phyloP scores from a whole-genome alignment of 345 rosid genomes.

The Iberis pinnata region DNA sequence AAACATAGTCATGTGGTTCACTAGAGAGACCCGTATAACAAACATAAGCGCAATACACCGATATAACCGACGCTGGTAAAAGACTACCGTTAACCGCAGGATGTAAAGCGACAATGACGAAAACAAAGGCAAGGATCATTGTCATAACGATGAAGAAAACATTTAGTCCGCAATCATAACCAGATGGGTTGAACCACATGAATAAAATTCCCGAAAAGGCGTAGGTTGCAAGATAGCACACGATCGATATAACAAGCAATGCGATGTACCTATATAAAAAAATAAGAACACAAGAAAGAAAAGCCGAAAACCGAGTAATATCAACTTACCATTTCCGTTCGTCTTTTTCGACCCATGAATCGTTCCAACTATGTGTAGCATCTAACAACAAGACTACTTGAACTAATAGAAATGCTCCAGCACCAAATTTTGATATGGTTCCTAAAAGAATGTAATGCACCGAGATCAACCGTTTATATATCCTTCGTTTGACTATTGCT shows the following conservation, averaged over 20 bases:
- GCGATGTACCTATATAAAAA: constrained; percentile 72
- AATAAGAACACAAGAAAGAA: neutral
- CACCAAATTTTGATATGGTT: constrained; percentile 79
- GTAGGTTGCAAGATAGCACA: constrained; percentile 76
- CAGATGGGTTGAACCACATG: constrained; percentile 99
- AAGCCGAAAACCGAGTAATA: neutral
- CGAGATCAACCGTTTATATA: neutral
- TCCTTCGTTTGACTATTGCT: neutral
- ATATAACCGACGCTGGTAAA: constrained; percentile 88
- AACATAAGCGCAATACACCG: constrained; percentile 86
- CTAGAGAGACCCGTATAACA: constrained; percentile 96
- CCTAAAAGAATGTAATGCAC: constrained; percentile 40
- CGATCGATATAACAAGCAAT: constrained; percentile 66
- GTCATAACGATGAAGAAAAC: constrained; percentile 88
- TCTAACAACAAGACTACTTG: constrained; percentile 84
- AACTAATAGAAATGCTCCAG: constrained; percentile 84
- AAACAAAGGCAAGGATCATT: constrained; percentile 71
- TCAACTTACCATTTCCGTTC: constrained; percentile 74
- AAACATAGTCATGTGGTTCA: constrained; percentile 83
- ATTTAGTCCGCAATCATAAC: constrained; percentile 85
- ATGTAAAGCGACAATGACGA: constrained; percentile 67
- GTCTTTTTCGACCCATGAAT: constrained; percentile 97
- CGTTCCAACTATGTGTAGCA: constrained; percentile 87
- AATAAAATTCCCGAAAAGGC: constrained; percentile 71
- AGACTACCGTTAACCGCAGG: constrained; percentile 97